phyloP scores from a whole-genome alignment of 225 moss, liverwort and hornwort genomes.

The Marchantia polymorpha region DNA sequence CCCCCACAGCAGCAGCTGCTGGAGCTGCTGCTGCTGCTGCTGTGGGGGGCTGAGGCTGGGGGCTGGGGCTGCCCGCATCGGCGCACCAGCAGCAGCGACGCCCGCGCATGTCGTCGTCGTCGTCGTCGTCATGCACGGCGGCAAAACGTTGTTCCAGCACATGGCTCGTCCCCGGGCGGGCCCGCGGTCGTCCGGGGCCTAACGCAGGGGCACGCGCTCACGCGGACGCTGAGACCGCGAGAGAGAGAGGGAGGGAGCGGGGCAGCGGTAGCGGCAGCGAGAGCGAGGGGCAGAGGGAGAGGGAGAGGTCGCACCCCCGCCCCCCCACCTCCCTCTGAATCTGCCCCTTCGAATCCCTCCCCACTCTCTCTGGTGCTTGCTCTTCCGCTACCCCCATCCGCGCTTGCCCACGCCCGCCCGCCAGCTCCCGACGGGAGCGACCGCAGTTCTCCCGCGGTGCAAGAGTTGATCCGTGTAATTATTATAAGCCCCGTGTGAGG shows the following conservation, averaged over 20 bases:
- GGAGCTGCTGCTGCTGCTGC: no score
- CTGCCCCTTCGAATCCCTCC: constrained; percentile 6
- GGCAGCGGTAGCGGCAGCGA: no score
- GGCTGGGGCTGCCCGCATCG: background rate
- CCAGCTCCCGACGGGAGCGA: no score
- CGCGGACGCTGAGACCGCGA: no score
- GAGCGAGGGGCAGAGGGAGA: no score
- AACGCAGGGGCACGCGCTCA: no score
- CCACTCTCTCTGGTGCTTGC: background rate
- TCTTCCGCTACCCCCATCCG: background rate
- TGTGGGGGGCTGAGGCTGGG: no score
- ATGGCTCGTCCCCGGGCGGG: background rate
- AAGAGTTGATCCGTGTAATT: no score
- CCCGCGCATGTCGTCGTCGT: constrained; percentile 1
- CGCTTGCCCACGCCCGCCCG: background rate
- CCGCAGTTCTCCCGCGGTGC: no score
- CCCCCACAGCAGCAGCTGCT: background rate
- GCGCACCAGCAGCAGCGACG: background rate
- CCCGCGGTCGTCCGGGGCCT: background rate
- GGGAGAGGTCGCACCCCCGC: constrained; percentile 3
- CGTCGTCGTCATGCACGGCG: background rate
- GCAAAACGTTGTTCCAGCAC: constrained; percentile 11
- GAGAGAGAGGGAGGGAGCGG: no score
- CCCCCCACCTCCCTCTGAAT: constrained; percentile 1
- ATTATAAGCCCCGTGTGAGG: no score